Conservation (phyloP, 2,329 filamentous ascomycete species). For the Verticillium isaacii region DNA sequence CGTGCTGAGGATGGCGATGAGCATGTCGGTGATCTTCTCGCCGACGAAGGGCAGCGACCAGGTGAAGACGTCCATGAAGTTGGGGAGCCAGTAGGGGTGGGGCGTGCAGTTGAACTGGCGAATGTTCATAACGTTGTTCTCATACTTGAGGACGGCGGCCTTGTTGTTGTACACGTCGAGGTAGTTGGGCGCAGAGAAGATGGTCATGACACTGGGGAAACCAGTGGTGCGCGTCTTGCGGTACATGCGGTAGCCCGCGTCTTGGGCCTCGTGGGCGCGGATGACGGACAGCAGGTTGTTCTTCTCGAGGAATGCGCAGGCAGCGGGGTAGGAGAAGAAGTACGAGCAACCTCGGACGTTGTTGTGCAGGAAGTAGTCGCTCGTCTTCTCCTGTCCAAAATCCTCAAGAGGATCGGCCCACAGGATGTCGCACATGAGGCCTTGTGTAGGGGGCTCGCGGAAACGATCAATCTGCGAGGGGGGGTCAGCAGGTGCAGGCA, state of each 20-base stretch:
- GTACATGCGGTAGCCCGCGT: constrained; percentile 98
- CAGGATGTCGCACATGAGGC: constrained; percentile 97
- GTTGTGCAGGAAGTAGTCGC: constrained; percentile 96
- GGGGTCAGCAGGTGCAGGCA: background rate
- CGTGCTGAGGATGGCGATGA: constrained; percentile 96
- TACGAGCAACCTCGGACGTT: constrained; percentile 98
- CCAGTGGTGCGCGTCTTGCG: constrained; percentile 96
- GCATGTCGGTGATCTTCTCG: constrained; percentile 99
- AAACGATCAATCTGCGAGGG: constrained; percentile 81
- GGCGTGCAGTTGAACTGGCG: constrained; percentile 99
- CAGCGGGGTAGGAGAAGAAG: constrained; percentile 98
- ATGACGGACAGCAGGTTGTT: constrained; percentile 98
- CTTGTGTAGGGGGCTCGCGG: constrained; percentile 93
- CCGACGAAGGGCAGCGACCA: constrained; percentile 98
- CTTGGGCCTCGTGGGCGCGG: constrained; percentile 95
- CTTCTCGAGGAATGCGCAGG: constrained; percentile 96
- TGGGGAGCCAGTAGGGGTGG: constrained; percentile 98
- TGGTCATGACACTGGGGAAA: constrained; percentile 99
- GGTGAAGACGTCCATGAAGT: constrained; percentile 99
- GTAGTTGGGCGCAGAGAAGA: constrained; percentile 98
- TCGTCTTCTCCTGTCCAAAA: constrained; percentile 97
- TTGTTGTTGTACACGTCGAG: constrained; percentile 99
- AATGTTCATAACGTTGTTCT: constrained; percentile 99
- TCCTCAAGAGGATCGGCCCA: constrained; percentile 98
- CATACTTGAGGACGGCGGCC: constrained; percentile 96